Evolutionary conservation across 352 stramenopile genomes (phyloP), one percentile per base, ranked within the genome.

Genomic region (Pythium monospermum): DNA sequence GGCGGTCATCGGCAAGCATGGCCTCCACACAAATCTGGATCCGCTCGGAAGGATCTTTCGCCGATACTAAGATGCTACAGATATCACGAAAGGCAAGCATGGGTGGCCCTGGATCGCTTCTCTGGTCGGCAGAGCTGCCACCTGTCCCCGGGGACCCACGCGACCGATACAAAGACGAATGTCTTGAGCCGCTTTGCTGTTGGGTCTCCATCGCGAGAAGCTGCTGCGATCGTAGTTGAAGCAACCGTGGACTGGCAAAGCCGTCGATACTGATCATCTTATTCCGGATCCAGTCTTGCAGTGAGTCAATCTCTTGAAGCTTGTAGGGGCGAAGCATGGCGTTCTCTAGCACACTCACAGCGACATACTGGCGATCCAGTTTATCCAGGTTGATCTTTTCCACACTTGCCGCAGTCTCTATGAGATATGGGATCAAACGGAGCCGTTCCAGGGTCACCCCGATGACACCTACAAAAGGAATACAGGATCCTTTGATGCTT

Each of bases 391-490:
- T 43, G 7, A 66, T 18, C 23, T 51, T 10, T 15, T 37, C 45
- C 2, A 11, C 11, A 15, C 30, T 38, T 6, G 12, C 13, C 3
- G 13, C 8, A 35, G 16, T 28, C 15, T 32, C 26, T 23, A 23
- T 55, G 1, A 51, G 22, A 18, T 49, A 64, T 12, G 57, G 57
- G 13, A 56, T 37, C 6, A 59, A 27, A 1, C 76, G 66, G 19
- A 88, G 60, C 5, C 80, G 64, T 46, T 91, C 80, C 3, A 91
- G 70, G 37, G 80, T 72, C 12, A 85, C 71, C 0, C 75, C 77
- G 28, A 91, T 70, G 3, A 91, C 76, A 3, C 80, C 80, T 19
- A 91, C 70, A 43, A 91, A 91, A 22, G 80, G 80, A n/a, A 91
- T 71, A 19, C 75, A 75, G 19, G 53, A 62, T 23, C 53, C 45